phyloP scores from a whole-genome alignment of 108 stramenopile species.

The Chaetoceros muelleri region DNA sequence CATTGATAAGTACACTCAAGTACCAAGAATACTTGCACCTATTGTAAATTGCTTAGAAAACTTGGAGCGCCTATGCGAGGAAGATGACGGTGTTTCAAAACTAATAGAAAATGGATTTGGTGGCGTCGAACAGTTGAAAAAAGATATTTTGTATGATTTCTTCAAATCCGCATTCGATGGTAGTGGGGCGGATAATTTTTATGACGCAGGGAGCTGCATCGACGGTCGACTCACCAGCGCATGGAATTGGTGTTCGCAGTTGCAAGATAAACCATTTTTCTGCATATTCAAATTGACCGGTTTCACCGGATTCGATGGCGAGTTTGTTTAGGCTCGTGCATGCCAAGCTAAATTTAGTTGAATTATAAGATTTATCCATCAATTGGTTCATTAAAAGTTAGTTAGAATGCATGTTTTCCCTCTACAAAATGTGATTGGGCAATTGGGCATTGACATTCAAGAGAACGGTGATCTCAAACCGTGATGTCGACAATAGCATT shows the following conservation, averaged over 20 bases:
- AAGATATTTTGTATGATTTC: constrained; percentile 75
- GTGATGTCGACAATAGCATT: too few species aligned
- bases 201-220: constrained; percentile 73
- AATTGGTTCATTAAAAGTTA: too few species aligned
- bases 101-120: constrained; percentile 51
- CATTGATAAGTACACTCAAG: constrained; percentile 86
- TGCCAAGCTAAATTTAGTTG: too few species aligned
- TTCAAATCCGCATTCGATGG: constrained; percentile 83
- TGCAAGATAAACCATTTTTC: constrained; percentile 52
- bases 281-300: constrained; percentile 74
- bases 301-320: constrained; percentile 68
- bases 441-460: too few species aligned
- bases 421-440: too few species aligned
- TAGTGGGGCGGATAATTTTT: constrained; percentile 61
- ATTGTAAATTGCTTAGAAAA: constrained; percentile 58
- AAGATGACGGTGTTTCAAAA: constrained; percentile 36
- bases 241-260: constrained; percentile 82
- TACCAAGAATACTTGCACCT: constrained; percentile 70
- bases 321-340: constrained; percentile 23
- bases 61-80: constrained; percentile 30
- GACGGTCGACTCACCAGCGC: constrained; percentile 75
- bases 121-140: constrained; percentile 42
- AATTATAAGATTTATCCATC: too few species aligned
- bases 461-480: too few species aligned
- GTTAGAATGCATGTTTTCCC: too few species aligned